Base-by-base conservation (phyloP, 2,329 filamentous ascomycete species). In the Biscogniauxia marginata region DNA sequence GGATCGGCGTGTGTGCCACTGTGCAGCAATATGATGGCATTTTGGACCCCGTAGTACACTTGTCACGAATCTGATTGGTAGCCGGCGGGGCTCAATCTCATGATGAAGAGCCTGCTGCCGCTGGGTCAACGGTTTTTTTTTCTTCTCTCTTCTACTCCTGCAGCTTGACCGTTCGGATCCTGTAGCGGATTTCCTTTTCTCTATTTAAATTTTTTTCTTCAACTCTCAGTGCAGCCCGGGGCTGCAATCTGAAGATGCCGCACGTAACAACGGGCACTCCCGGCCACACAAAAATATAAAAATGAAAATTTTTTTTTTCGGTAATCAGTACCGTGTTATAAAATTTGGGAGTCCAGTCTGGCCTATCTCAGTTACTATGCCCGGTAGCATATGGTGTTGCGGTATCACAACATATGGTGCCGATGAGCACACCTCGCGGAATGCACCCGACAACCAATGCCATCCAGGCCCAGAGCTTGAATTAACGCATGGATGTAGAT, bases 161-260 rank as follows among this genome's bases (percentile, higher is more conserved):
- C 58, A 59, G 58, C 59, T 51, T 45, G 55, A 59, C 57, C 60
- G 57, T 49, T 58, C 30, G 55, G 56, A 57, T 50, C 53, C 54
- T 55, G 53, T 50, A 54, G 52, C 54, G 57, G 52, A 58, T 61
- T 63, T 50, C 60, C 54, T 63, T 55, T 39, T 39, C 30, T 16
- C 30, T 16, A n/a, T n/a, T n/a, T n/a, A n/a, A n/a, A n/a, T 9
- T 39, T 39, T 39, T 39, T 16, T 39, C 6, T n/a, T 57, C 58
- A 55, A 58, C 56, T 56, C 52, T 49, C 55, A 52, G 49, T 61
- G 62, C 62, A 64, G 55, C 50, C 52, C 60, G 60, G 56, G 62
- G 62, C 58, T 61, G 60, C 62, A 64, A 54, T 61, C 47, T 46
- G 44, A 21, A 55, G 57, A 64, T 61, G 57, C 60, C 60, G 62